Evolutionary conservation across 2,329 filamentous ascomycete species (phyloP).

Genomic region (Clarireedia hainanense): DNA sequence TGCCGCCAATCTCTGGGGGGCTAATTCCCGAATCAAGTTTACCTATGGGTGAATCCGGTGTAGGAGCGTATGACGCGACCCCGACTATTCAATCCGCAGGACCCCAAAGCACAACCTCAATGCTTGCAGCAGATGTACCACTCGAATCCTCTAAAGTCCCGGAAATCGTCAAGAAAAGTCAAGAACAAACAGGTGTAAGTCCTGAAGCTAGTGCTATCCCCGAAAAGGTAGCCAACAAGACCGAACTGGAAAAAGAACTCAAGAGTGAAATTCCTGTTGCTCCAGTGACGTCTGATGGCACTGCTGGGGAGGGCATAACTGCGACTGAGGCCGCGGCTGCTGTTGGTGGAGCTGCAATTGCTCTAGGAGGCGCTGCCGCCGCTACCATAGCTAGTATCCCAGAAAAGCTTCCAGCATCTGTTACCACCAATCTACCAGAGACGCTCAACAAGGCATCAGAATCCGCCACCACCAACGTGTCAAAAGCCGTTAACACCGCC

Average conservation of each 20-base stretch:
- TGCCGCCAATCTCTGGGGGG: conserved; percentile 51
- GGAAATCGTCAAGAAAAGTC: conserved; percentile 62
- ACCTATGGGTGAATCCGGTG: conserved; percentile 45
- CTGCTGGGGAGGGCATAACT: conserved; percentile 42
- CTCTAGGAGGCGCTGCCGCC: conserved; percentile 37
- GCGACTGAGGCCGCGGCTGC: conserved; percentile 43
- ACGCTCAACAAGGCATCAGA: conserved; percentile 32
- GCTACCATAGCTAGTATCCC: conserved; percentile 39
- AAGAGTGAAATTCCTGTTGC: conserved; percentile 57
- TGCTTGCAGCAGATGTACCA: conserved; percentile 36
- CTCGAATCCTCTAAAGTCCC: conserved; percentile 41
- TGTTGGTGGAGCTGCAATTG: conserved; percentile 35
- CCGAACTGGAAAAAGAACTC: conserved; percentile 61
- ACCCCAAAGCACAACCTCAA: conserved; percentile 36
- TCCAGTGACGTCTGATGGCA: conserved; percentile 49
- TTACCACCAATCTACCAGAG: conserved; percentile 42
- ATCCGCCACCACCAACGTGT: too few relatives aligned
- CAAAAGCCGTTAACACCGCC: too few relatives aligned
- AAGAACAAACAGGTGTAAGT: conserved; percentile 53
- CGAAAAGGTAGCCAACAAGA: conserved; percentile 63
- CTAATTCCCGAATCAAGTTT: conserved; percentile 79
- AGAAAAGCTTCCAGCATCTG: conserved; percentile 43
- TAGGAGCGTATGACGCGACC: conserved; percentile 46
- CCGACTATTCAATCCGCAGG: conserved; percentile 42
- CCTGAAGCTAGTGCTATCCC: conserved; percentile 63